Evolutionary conservation across 2,329 filamentous ascomycete genomes (phyloP).

Genomic region (Myotisia sp.): DNA sequence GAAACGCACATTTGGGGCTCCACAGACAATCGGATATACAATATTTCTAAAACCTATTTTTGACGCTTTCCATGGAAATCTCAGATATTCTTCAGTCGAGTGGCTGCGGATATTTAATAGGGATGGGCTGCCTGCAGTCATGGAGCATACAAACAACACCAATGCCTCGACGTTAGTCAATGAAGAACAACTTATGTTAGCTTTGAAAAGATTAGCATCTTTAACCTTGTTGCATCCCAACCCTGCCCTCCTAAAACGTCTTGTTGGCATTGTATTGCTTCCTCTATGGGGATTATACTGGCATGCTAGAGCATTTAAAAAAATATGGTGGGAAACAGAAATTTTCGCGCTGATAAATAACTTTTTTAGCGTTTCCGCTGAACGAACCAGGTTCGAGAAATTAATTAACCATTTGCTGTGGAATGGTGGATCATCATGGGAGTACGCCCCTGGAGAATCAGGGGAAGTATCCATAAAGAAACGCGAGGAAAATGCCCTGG

Average conservation of each 20-base stretch:
- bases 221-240: slow-evolving; percentile 31
- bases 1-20: slow-evolving; percentile 26
- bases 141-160: neutral
- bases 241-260: slow-evolving; percentile 29
- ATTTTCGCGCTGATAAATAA: slow-evolving; percentile 23
- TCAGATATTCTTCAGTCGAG: slow-evolving; percentile 14
- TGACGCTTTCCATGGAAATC: slow-evolving; percentile 22
- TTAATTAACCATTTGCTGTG: slow-evolving; percentile 29
- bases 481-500: slow-evolving; percentile 11
- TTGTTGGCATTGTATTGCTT: slow-evolving; percentile 27
- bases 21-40: slow-evolving; percentile 27
- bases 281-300: slow-evolving; percentile 30
- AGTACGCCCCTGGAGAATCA: slow-evolving; percentile 17
- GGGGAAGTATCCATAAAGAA: slow-evolving; percentile 18
- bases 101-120: slow-evolving; percentile 19
- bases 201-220: slow-evolving; percentile 23
- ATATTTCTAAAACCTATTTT: slow-evolving; percentile 31
- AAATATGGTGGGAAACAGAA: slow-evolving; percentile 17
- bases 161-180: slow-evolving; percentile 15
- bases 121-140: slow-evolving; percentile 9
- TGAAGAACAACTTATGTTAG: slow-evolving; percentile 18
- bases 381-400: slow-evolving; percentile 23
- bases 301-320: slow-evolving; percentile 21
- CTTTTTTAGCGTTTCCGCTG: slow-evolving; percentile 29
- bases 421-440: slow-evolving; percentile 27